Conservation (phyloP, 441 rosid genomes). For the Corymbia calophylla region DNA sequence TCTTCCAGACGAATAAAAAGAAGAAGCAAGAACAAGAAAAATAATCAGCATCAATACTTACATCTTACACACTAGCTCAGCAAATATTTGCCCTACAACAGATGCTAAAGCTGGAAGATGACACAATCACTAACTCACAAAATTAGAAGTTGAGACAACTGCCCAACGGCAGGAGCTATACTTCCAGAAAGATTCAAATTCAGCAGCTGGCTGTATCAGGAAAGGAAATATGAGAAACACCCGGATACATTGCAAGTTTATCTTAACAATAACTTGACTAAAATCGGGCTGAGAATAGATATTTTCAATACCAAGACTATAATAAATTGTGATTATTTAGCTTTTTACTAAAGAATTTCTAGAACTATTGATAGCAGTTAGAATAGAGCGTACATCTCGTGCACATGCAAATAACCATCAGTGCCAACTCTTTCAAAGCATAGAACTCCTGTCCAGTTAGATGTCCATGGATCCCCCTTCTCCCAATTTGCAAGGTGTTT, state of each 20-base stretch:
- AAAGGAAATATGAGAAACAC: background rate
- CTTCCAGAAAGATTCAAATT: background rate
- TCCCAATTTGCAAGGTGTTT: background rate
- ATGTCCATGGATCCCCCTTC: background rate
- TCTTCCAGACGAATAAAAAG: background rate
- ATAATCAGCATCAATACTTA: background rate
- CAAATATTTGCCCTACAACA: background rate
- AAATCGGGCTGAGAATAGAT: background rate
- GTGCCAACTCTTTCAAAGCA: background rate
- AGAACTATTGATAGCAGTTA: background rate
- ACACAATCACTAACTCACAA: background rate
- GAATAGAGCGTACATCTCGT: background rate
- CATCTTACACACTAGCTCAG: background rate
- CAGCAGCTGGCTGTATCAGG: background rate
- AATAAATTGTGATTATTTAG: background rate
- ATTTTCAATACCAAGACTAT: background rate
- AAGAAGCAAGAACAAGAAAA: background rate
- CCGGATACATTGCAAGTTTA: background rate
- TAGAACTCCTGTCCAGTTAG: background rate
- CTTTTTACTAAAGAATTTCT: background rate
- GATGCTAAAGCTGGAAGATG: background rate
- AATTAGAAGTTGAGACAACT: background rate
- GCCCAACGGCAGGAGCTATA: background rate
- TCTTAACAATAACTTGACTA: background rate
- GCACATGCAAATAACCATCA: background rate